Percentiles rank a stretch among this genome's conserved stretches.
Conservation (phyloP, 2,329 filamentous ascomycete species). For the Diplodia mutila region DNA sequence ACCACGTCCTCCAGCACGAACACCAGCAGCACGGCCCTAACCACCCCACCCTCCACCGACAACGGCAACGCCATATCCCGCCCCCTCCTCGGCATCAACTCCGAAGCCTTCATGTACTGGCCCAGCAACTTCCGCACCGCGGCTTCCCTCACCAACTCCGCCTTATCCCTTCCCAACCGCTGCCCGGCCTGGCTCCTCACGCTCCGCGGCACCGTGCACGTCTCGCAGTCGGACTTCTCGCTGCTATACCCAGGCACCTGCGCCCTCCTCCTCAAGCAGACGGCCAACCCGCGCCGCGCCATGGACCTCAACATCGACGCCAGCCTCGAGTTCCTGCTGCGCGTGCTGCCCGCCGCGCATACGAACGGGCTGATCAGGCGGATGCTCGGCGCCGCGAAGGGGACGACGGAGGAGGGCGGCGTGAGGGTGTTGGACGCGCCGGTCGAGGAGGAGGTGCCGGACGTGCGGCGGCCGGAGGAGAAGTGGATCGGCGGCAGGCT, state of each 20-base stretch:
- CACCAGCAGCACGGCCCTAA: not conserved
- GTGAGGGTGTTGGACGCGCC: constrained; percentile 55
- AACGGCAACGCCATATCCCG: constrained; percentile 47
- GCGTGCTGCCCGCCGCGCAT: constrained; percentile 54
- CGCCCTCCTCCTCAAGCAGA: constrained; percentile 63
- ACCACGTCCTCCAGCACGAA: not conserved
- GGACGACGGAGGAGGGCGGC: not conserved
- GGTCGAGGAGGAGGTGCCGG: constrained; percentile 53
- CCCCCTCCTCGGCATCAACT: constrained; percentile 66
- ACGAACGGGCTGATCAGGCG: constrained; percentile 41
- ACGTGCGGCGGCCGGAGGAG: constrained; percentile 59
- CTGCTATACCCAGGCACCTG: constrained; percentile 65
- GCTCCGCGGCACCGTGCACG: constrained; percentile 63
- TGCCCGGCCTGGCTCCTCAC: constrained; percentile 53
- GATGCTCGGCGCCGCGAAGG: not conserved
- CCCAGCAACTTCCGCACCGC: constrained; percentile 64
- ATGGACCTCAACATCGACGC: constrained; percentile 67
- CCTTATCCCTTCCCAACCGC: constrained; percentile 37
- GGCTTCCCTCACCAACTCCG: constrained; percentile 61
- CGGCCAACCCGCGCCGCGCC: constrained; percentile 65
- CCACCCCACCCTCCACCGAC: not conserved
- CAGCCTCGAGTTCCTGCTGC: constrained; percentile 64
- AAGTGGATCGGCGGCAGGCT: constrained; percentile 63
- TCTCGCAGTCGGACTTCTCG: constrained; percentile 69
- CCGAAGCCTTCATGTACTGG: constrained; percentile 74